These are phyloP conservation scores for Eragrostis nindensis DNA, from an alignment of 176 grass and related monocot species.

Conservation along the genomic window DNA sequence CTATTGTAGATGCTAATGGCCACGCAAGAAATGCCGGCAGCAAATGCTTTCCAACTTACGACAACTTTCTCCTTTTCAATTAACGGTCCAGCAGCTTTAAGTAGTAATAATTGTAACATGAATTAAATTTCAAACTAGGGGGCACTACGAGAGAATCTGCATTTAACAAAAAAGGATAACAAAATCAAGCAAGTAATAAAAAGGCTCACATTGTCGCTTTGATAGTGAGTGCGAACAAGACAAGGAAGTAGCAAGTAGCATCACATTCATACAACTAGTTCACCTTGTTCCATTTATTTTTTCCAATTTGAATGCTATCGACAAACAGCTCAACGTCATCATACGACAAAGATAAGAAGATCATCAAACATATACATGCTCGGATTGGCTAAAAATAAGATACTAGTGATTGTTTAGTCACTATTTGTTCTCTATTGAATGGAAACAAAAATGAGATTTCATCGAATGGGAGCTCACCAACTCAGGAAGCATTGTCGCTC, in stretches of 20 bases:
- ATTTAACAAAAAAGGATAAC: neutral
- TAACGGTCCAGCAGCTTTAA: neutral
- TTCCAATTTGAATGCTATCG: conserved; percentile 25
- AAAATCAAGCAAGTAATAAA: conserved; percentile 16
- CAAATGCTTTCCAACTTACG: neutral
- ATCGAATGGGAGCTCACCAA: conserved; percentile 47
- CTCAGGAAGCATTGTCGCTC: conserved; percentile 50
- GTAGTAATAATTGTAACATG: neutral
- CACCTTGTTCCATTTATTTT: conserved; percentile 29
- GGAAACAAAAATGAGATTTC: conserved; percentile 11
- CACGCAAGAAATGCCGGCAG: neutral
- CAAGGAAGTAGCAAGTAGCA: neutral
- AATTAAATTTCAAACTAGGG: neutral
- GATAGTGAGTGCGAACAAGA: conserved; percentile 1
- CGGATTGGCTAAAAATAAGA: neutral
- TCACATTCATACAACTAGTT: conserved; percentile 16
- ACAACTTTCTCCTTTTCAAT: neutral
- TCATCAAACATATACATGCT: conserved; percentile 43
- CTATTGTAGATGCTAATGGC: neutral
- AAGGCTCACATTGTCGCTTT: neutral
- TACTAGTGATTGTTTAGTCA: neutral
- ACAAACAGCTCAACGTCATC: neutral
- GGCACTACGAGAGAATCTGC: neutral
- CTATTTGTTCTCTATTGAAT: conserved; percentile 25
- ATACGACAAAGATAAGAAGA: conserved; percentile 18